Evolutionary conservation across 352 stramenopile genomes (phyloP).

Genomic region (Phytophthora brassicae): DNA sequence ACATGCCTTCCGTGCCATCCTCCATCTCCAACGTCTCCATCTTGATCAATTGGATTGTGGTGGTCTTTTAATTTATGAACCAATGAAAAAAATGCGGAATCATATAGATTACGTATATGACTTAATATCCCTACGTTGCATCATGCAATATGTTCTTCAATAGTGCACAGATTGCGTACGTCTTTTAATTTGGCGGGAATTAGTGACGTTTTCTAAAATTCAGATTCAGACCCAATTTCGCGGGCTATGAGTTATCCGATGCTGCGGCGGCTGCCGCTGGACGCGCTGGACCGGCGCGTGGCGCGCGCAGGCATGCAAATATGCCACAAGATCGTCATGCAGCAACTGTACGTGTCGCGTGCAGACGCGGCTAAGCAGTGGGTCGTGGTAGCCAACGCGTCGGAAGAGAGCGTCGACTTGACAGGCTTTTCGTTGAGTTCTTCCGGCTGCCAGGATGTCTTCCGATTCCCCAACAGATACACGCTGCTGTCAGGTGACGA

Average conservation of each 20-base stretch:
- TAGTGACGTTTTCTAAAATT: too few relatives aligned
- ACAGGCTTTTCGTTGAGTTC: constrained; percentile 64
- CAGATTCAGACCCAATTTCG: too few relatives aligned
- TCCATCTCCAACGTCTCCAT: constrained; percentile 38
- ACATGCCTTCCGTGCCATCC: constrained; percentile 40
- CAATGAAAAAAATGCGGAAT: neutral
- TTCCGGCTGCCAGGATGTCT: constrained; percentile 45
- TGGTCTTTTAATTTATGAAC: neutral
- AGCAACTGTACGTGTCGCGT: constrained; percentile 85
- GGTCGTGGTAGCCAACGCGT: constrained; percentile 84
- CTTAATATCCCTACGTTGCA: constrained; percentile 12
- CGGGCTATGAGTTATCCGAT: constrained; percentile 62
- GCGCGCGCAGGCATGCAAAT: constrained; percentile 81
- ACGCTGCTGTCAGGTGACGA: constrained; percentile 75
- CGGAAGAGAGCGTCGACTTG: constrained; percentile 66
- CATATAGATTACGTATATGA: constrained; percentile 8
- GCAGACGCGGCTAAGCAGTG: constrained; percentile 72
- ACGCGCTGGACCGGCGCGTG: constrained; percentile 64
- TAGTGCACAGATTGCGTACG: neutral
- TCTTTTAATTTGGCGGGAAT: constrained; percentile 31
- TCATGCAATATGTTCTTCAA: neutral
- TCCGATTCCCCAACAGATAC: constrained; percentile 69
- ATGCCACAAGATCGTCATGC: constrained; percentile 83
- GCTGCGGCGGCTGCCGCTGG: constrained; percentile 63
- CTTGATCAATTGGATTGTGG: constrained; percentile 14